Evolutionary conservation across 164 flowering plant genomes (phyloP), one percentile per base, ranked within the genome.

Genomic region (Kalanchoe fedtschenkoi): DNA sequence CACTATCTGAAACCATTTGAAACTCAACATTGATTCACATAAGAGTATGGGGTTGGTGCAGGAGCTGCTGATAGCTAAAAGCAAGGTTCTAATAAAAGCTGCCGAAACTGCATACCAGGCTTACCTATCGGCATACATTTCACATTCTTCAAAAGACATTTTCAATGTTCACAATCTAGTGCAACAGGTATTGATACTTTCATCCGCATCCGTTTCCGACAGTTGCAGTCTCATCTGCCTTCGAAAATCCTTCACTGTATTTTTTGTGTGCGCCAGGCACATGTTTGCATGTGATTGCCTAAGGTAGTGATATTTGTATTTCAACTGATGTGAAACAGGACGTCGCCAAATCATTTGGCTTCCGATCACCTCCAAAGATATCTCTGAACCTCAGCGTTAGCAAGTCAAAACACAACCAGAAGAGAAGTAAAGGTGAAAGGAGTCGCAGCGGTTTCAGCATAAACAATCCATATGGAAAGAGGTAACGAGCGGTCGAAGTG

Each of bases 51-150:
- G 19, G 46, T 6, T 6, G 9, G 28, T 75, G 77, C 96, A 93
- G 99, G 95, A 84, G 69, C 80, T 89, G 66, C 51, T 86, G 72
- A 91, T 95, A 34, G 75, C 70, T 3, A 81, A 77, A 65, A 87
- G 84, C 65, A 91, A 82, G 72, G 78, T 83, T 68, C 67, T 95
- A 65, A 86, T 82, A 69, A 81, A 82, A 71, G 81, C 96, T 14
- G 99, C 99, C n/a, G 91, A 87, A 77, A 95, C 89, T 16, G 99
- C 99, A 1, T 95, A 91, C 68, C 80, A 90, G 33, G 74, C 97
- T 15, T 95, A 95, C 61, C 73, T 95, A 67, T 69, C 84, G 41
- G 92, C 97, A 2, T 91, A 95, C 57, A 87, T 88, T 69, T 90
- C 97, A 34, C 99, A 93, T 68, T 88, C 97, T 2, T 83, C 88